These are phyloP conservation scores for Jacaranda copaia DNA, from an alignment of 257 asterid species.

Conservation along the genomic window DNA sequence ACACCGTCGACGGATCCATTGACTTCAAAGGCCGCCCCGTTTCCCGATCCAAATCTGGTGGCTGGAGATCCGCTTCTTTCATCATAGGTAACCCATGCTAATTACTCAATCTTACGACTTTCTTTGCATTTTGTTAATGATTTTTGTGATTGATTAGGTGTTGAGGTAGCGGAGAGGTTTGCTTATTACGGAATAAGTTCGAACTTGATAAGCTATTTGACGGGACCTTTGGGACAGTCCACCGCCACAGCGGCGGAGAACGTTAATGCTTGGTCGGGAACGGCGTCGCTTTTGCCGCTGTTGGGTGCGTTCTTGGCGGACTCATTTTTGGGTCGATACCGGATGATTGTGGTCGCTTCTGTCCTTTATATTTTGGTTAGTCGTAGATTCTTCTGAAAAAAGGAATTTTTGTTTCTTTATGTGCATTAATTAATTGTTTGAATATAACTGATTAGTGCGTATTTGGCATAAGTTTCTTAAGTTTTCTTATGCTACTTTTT, in stretches of 20 bases:
- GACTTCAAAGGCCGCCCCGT: conserved; percentile 56
- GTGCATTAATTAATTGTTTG: neutral
- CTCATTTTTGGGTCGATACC: conserved; percentile 57
- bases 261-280: conserved; percentile 58
- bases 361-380: conserved; percentile 55
- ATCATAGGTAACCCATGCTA: conserved; percentile 44
- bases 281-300: conserved; percentile 61
- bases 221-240: conserved; percentile 63
- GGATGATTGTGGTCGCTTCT: conserved; percentile 56
- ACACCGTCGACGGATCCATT: conserved; percentile 52
- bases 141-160: conserved; percentile 41
- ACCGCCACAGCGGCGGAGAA: conserved; percentile 64
- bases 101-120: neutral
- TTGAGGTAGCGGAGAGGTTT: conserved; percentile 69
- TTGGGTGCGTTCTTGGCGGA: conserved; percentile 65
- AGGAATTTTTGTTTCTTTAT: too few species aligned
- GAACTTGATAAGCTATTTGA: conserved; percentile 61
- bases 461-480: too few species aligned
- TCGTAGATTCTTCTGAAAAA: conserved; percentile 14
- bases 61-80: conserved; percentile 68
- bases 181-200: conserved; percentile 62
- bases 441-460: too few species aligned
- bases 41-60: conserved; percentile 56
- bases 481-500: neutral
- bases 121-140: neutral